Conservation (phyloP, 805 yeast species). For the Candida patagonica region DNA sequence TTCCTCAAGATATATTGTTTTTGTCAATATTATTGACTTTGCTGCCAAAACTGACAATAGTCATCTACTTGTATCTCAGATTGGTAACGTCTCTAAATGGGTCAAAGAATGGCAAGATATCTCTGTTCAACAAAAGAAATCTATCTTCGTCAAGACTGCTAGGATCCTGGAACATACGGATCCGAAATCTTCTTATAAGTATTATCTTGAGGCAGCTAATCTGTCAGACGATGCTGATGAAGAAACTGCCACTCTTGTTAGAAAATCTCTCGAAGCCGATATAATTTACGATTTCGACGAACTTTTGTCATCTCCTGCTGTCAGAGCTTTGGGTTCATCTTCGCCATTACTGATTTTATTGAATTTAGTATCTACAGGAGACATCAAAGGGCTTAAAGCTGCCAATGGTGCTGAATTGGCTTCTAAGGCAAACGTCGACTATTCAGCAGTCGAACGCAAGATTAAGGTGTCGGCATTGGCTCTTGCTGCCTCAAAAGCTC, state of each 20-base stretch:
- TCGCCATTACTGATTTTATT: constrained; percentile 17
- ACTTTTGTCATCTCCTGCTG: constrained; percentile 23
- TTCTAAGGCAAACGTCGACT: constrained; percentile 9
- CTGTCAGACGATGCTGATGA: constrained; percentile 12
- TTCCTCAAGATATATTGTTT: constrained; percentile 24
- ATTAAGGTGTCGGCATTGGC: constrained; percentile 25
- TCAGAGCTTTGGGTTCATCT: constrained; percentile 22
- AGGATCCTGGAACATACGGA: constrained; percentile 14
- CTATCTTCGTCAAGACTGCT: constrained; percentile 22
- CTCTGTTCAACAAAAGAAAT: constrained; percentile 19
- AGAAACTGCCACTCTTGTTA: constrained; percentile 20
- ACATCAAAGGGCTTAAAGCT: constrained; percentile 17
- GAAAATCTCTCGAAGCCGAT: constrained; percentile 19
- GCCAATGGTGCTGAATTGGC: constrained; percentile 9
- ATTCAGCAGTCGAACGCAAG: constrained; percentile 18
- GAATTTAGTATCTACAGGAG: constrained; percentile 24
- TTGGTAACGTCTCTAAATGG: constrained; percentile 30
- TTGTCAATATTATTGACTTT: constrained; percentile 26
- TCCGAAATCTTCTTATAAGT: constrained; percentile 10
- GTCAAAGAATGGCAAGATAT: constrained; percentile 27
- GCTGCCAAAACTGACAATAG: constrained; percentile 27
- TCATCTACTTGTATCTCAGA: constrained; percentile 29
- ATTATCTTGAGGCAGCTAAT: constrained; percentile 5
- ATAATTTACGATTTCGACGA: constrained; percentile 24
- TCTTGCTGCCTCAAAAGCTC: constrained; percentile 17